A percentile compares a stretch with the other conserved stretches of the same genome.
phyloP scores from a whole-genome alignment of 352 stramenopile species.

The Peronospora destructor region DNA sequence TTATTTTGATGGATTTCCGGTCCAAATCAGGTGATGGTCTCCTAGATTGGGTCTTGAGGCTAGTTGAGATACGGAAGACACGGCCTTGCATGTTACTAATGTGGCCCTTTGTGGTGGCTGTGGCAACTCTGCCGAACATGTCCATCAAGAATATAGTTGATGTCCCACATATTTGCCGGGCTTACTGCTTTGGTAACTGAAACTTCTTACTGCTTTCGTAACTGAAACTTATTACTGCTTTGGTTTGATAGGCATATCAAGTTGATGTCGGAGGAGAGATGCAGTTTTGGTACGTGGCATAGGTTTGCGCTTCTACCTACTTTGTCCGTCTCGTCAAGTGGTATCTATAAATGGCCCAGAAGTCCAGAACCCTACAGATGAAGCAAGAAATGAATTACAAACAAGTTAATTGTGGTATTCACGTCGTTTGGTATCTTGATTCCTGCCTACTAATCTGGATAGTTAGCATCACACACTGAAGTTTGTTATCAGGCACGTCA shows the following conservation, averaged over 20 bases:
- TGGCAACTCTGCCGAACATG: background rate
- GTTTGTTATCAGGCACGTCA: no score
- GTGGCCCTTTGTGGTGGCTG: slow-evolving; percentile 7
- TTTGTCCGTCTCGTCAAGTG: background rate
- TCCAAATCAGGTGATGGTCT: slow-evolving; percentile 1
- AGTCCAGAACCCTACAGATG: no score
- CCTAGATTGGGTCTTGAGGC: slow-evolving; percentile 1
- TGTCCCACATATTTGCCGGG: background rate
- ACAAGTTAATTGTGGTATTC: no score
- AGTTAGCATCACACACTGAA: no score
- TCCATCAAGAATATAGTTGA: background rate
- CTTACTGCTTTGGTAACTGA: background rate
- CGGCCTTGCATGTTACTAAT: background rate
- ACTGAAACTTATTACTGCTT: background rate
- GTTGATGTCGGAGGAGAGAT: background rate
- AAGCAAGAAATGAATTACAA: no score
- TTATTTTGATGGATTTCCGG: no score
- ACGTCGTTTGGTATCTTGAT: no score
- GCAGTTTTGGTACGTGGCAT: background rate
- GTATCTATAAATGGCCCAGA: no score
- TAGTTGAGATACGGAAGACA: background rate
- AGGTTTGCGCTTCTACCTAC: background rate
- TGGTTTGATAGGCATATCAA: background rate
- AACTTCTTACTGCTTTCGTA: background rate
- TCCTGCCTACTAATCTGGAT: no score